These are phyloP conservation scores for Coemansia brasiliensis DNA, from an alignment of 192 early-diverging fungal genomes.

Conservation along the genomic window DNA sequence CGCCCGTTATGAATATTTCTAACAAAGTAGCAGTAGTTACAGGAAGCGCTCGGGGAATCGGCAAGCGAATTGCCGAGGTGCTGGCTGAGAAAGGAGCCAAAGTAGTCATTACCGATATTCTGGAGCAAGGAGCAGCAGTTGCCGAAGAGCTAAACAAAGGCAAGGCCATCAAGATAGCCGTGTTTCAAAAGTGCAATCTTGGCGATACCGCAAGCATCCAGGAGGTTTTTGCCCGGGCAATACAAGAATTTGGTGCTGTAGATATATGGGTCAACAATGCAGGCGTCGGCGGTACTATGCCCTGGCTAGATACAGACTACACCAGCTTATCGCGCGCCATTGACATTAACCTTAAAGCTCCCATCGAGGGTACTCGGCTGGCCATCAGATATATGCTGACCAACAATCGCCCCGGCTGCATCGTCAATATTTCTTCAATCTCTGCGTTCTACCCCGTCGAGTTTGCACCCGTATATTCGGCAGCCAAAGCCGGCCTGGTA, in stretches of 20 bases:
- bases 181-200: slow-evolving; percentile 60
- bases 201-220: slow-evolving; percentile 28
- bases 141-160: slow-evolving; percentile 41
- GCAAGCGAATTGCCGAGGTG: slow-evolving; percentile 60
- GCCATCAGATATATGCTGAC: slow-evolving; percentile 61
- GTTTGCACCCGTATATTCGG: slow-evolving; percentile 69
- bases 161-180: slow-evolving; percentile 10
- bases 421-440: slow-evolving; percentile 76
- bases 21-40: slow-evolving; percentile 71
- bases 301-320: slow-evolving; percentile 50
- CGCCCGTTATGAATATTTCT: slow-evolving; percentile 22
- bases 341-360: slow-evolving; percentile 75
- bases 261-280: slow-evolving; percentile 69
- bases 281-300: slow-evolving; percentile 52
- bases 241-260: slow-evolving; percentile 58
- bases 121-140: slow-evolving; percentile 41
- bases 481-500: slow-evolving; percentile 73
- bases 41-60: slow-evolving; percentile 68
- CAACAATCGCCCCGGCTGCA: slow-evolving; percentile 58
- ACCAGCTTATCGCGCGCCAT: slow-evolving; percentile 58
- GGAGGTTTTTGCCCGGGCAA: slow-evolving; percentile 42
- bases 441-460: slow-evolving; percentile 62
- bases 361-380: slow-evolving; percentile 72
- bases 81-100: slow-evolving; percentile 62
- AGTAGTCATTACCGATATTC: slow-evolving; percentile 65